phyloP scores from a whole-genome alignment of 169 alveolate species.

The Eimeria necatrix region DNA sequence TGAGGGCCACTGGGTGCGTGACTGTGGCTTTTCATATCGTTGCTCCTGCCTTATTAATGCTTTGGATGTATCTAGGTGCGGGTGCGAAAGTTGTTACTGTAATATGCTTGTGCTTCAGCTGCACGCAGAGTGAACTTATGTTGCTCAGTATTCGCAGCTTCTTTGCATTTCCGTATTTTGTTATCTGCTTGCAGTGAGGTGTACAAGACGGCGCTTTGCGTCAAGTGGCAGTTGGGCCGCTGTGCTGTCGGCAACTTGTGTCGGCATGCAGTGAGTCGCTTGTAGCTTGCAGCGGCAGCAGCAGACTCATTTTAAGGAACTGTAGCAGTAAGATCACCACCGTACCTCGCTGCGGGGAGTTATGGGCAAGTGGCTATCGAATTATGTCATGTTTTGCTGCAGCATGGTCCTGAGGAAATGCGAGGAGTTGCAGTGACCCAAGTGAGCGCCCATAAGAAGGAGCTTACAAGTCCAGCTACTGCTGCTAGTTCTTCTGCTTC shows the following conservation, averaged over 20 bases:
- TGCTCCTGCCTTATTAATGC: background rate
- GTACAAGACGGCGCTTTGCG: constrained; percentile 81
- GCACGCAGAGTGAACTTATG: background rate
- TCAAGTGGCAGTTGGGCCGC: constrained; percentile 78
- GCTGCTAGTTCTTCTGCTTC: constrained; percentile 31
- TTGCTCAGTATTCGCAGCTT: constrained; percentile 28
- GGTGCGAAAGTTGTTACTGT: background rate
- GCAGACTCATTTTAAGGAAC: background rate
- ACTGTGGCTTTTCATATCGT: background rate
- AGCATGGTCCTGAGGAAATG: constrained; percentile 76
- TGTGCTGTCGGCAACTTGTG: constrained; percentile 79
- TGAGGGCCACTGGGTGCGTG: constrained; percentile 61
- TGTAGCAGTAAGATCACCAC: background rate
- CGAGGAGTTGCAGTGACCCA: constrained; percentile 52
- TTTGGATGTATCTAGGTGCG: background rate
- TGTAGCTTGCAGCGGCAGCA: constrained; percentile 3
- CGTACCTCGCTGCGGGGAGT: background rate
- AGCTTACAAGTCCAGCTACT: constrained; percentile 13
- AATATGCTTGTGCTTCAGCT: background rate
- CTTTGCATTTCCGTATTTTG: background rate
- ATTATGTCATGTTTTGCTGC: background rate
- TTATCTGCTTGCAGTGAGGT: constrained; percentile 64
- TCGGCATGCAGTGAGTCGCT: constrained; percentile 78
- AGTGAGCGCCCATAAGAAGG: background rate
- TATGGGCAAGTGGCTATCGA: background rate